phyloP scores from a whole-genome alignment of 768 basidiomycete species.

The Lactifluus hygrophoroides region DNA sequence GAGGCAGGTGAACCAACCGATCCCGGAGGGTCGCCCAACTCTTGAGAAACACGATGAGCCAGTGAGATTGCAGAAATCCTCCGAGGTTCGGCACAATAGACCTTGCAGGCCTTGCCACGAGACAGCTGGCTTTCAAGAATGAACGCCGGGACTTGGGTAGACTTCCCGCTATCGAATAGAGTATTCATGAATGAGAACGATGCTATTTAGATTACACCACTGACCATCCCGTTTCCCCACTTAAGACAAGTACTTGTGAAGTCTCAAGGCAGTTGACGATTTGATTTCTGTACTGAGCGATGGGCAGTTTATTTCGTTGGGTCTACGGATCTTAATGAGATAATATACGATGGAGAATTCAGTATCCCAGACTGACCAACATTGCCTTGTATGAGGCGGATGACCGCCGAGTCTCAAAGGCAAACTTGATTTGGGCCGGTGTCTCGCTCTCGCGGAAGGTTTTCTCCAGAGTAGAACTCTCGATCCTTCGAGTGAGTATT shows the following conservation, averaged over 20 bases:
- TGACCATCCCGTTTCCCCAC: conserved; percentile 71
- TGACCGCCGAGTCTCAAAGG: conserved; percentile 52
- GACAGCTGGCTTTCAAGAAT: conserved; percentile 86
- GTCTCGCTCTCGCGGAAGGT: conserved; percentile 1
- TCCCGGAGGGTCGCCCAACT: conserved; percentile 79
- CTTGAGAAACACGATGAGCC: conserved; percentile 88
- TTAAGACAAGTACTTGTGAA: conserved; percentile 82
- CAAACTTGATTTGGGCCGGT: conserved; percentile 46
- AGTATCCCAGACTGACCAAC: conserved; percentile 50
- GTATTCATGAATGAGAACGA: not conserved
- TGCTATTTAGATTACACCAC: conserved; percentile 22
- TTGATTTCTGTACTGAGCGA: conserved; percentile 68
- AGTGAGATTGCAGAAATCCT: conserved; percentile 94
- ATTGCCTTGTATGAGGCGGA: conserved; percentile 75
- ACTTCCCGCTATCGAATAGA: conserved; percentile 66
- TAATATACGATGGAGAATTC: not conserved
- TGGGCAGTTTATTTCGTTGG: conserved; percentile 75
- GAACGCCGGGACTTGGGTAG: conserved; percentile 91
- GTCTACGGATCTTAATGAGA: conserved; percentile 35
- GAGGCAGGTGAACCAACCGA: conserved; percentile 69
- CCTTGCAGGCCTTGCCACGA: conserved; percentile 74
- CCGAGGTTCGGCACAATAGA: conserved; percentile 92
- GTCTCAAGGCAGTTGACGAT: conserved; percentile 63
- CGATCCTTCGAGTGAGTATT: not conserved
- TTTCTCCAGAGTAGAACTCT: not conserved